These are phyloP conservation scores for Heritiera fomes DNA, from an alignment of 345 rosid species.

Conservation along the genomic window DNA sequence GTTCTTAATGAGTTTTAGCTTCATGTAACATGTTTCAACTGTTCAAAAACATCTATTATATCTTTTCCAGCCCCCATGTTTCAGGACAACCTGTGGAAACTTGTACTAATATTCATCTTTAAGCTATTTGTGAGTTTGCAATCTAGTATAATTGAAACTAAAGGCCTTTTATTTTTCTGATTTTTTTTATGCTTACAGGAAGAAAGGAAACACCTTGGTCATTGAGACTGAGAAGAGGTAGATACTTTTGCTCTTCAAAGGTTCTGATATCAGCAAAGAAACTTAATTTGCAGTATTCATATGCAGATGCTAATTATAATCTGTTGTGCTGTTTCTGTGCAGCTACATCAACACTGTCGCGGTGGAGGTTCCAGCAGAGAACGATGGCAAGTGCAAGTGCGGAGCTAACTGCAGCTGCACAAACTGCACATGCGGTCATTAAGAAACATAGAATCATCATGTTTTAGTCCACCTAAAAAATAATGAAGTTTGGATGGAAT, in stretches of 20 bases:
- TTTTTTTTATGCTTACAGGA: constrained; percentile 41
- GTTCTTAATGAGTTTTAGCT: background rate
- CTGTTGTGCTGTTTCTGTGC: background rate
- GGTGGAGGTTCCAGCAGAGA: constrained; percentile 55
- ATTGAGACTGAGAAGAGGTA: constrained; percentile 71
- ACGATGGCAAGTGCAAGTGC: constrained; percentile 81
- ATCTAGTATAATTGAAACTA: background rate
- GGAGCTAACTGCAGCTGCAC: constrained; percentile 68
- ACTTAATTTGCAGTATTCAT: background rate
- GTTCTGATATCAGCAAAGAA: background rate
- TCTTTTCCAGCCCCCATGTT: background rate
- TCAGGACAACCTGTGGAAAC: background rate
- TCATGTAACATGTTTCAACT: background rate
- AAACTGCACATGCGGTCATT: constrained; percentile 71
- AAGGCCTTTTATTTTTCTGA: background rate
- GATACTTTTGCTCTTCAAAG: background rate
- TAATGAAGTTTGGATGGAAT: constrained; percentile 3
- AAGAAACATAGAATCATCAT: constrained; percentile 8
- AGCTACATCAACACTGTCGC: constrained; percentile 47
- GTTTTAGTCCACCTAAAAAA: background rate
- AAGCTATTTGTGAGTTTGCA: background rate
- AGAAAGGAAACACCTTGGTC: constrained; percentile 67
- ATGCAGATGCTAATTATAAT: background rate
- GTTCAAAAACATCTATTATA: background rate
- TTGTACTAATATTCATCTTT: background rate